Percentiles rank a stretch among this genome's conserved stretches.
These are phyloP conservation scores for Suillus occidentalis DNA, from an alignment of 768 basidiomycete genomes.

Conservation along the genomic window DNA sequence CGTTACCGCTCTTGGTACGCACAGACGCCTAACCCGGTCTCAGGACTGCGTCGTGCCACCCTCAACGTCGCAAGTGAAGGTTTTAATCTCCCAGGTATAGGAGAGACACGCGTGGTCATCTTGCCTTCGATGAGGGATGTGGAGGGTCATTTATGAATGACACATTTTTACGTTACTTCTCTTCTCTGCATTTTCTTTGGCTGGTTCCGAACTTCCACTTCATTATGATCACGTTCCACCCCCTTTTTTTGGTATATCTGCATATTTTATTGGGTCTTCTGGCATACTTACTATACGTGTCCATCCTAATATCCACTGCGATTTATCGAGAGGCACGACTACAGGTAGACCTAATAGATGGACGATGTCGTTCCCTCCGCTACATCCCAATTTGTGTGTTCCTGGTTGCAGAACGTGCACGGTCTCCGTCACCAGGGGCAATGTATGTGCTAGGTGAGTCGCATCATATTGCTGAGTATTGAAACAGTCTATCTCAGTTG, in stretches of 20 bases:
- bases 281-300: background rate
- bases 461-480: background rate
- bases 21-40: background rate
- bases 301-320: background rate
- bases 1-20: background rate
- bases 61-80: constrained; percentile 5
- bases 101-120: background rate
- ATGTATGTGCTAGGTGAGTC: background rate
- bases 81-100: background rate
- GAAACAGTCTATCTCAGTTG: background rate
- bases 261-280: constrained; percentile 4
- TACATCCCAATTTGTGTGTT: background rate
- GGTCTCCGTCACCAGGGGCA: constrained; percentile 1
- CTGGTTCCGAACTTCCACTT: constrained; percentile 4
- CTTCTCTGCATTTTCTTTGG: constrained; percentile 5
- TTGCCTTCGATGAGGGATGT: constrained; percentile 2
- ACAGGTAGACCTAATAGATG: background rate
- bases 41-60: background rate
- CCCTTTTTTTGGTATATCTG: background rate
- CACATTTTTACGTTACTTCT: constrained; percentile 6
- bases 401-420: constrained; percentile 1
- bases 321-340: background rate
- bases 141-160: constrained; percentile 2
- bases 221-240: background rate
- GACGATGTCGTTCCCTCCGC: background rate